Evolutionary conservation across 768 basidiomycete species (phyloP).

Genomic region (Amanita pallidorosea): DNA sequence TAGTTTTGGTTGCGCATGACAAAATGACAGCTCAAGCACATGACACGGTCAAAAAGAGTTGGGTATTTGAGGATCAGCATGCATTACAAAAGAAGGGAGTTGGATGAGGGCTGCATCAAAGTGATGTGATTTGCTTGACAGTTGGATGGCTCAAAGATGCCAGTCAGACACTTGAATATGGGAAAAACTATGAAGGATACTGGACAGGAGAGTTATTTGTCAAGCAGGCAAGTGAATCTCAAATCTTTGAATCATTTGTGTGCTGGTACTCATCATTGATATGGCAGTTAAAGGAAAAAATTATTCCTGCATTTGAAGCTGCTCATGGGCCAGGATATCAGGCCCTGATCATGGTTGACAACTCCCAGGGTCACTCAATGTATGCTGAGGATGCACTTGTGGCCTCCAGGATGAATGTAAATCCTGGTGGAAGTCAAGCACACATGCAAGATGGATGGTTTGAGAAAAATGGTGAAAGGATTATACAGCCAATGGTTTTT

Average conservation of each 20-base stretch:
- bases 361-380: constrained; percentile 30
- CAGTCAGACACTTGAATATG: constrained; percentile 25
- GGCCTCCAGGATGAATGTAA: constrained; percentile 22
- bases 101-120: constrained; percentile 25
- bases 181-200: constrained; percentile 31
- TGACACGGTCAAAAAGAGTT: constrained; percentile 19
- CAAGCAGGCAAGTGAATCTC: no score
- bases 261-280: no score
- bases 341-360: constrained; percentile 27
- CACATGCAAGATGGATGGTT: constrained; percentile 21
- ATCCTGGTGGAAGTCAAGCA: constrained; percentile 28
- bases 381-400: constrained; percentile 26
- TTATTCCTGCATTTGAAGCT: constrained; percentile 19
- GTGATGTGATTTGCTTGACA: constrained; percentile 24
- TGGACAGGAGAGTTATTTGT: constrained; percentile 22
- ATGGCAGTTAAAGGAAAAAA: constrained; percentile 14
- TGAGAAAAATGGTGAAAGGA: constrained; percentile 12
- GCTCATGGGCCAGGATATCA: constrained; percentile 21
- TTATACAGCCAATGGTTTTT: constrained; percentile 25
- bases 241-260: no score
- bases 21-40: constrained; percentile 32
- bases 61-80: constrained; percentile 23
- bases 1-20: constrained; percentile 23
- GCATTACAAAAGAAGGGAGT: constrained; percentile 25
- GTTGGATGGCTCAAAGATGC: constrained; percentile 20